Evolutionary conservation across 2,329 filamentous ascomycete genomes (phyloP).

Genomic region (Fusarium setosum): DNA sequence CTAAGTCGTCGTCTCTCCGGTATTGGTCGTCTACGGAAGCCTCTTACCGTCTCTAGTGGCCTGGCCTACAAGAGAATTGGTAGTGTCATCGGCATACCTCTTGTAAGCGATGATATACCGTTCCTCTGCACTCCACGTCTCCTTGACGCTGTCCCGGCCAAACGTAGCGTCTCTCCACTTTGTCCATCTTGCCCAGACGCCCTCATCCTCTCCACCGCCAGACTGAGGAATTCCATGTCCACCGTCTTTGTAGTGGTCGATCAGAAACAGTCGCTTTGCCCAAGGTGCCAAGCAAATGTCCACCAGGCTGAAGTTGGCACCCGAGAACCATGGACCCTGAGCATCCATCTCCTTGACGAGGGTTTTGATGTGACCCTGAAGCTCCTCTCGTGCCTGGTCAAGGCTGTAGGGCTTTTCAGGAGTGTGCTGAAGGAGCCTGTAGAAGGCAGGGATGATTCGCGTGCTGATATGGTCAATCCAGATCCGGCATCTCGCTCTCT

Average conservation of each 20-base stretch:
- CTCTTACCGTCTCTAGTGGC: conserved; percentile 71
- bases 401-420: conserved; percentile 60
- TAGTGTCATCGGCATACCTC: conserved; percentile 73
- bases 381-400: conserved; percentile 66
- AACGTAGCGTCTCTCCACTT: conserved; percentile 71
- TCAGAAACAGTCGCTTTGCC: conserved; percentile 77
- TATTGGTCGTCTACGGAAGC: conserved; percentile 57
- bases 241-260: conserved; percentile 78
- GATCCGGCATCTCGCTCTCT: conserved; percentile 72
- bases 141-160: conserved; percentile 69
- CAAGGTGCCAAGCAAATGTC: conserved; percentile 80
- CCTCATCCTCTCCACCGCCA: conserved; percentile 66
- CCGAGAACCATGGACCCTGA: conserved; percentile 72
- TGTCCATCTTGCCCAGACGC: conserved; percentile 75
- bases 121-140: conserved; percentile 75
- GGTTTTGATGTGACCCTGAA: conserved; percentile 68
- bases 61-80: conserved; percentile 70
- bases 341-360: conserved; percentile 72
- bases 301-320: conserved; percentile 71
- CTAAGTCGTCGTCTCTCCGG: too few relatives aligned
- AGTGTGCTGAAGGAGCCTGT: conserved; percentile 70
- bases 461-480: conserved; percentile 80
- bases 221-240: conserved; percentile 61
- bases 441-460: conserved; percentile 76
- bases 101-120: conserved; percentile 77